Conservation (phyloP, 1,284 basidiomycete species). For the Mycena citricolor region DNA sequence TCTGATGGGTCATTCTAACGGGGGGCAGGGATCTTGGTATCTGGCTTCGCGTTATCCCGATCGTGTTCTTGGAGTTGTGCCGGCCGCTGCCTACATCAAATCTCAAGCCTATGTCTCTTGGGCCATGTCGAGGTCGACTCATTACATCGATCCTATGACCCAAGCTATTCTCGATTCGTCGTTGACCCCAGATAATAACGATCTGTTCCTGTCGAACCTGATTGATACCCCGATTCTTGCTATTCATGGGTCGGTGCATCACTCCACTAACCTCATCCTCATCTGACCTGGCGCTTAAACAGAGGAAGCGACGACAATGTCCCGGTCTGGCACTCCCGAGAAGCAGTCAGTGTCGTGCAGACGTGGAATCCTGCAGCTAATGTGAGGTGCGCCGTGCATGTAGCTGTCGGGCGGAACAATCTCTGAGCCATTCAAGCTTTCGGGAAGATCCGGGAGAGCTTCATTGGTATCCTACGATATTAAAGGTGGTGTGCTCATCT, state of each 20-base stretch:
- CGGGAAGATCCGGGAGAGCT: conserved; percentile 60
- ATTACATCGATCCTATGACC: conserved; percentile 75
- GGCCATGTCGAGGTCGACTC: conserved; percentile 66
- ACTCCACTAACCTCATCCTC: neutral
- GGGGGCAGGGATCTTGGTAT: conserved; percentile 89
- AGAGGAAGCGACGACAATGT: conserved; percentile 78
- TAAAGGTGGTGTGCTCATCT: conserved; percentile 32
- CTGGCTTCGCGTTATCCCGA: conserved; percentile 77
- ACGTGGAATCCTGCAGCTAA: conserved; percentile 54
- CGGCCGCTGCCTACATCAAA: conserved; percentile 79
- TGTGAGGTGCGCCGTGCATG: conserved; percentile 45
- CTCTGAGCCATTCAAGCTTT: conserved; percentile 39
- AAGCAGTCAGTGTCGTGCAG: conserved; percentile 55
- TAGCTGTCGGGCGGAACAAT: neutral
- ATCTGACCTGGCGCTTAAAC: conserved; percentile 6
- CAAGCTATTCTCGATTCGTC: conserved; percentile 71
- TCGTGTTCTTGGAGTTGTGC: conserved; percentile 66
- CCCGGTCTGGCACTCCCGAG: conserved; percentile 77
- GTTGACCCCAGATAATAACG: conserved; percentile 83
- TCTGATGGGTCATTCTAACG: conserved; percentile 88
- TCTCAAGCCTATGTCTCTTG: conserved; percentile 83
- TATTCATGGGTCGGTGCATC: conserved; percentile 65
- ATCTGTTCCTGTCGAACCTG: conserved; percentile 78
- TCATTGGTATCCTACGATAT: conserved; percentile 71
- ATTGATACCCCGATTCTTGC: conserved; percentile 70